A percentile compares a stretch with the other conserved stretches of the same genome.
Conservation (phyloP, 768 basidiomycete species). For the Amanita rubescens region DNA sequence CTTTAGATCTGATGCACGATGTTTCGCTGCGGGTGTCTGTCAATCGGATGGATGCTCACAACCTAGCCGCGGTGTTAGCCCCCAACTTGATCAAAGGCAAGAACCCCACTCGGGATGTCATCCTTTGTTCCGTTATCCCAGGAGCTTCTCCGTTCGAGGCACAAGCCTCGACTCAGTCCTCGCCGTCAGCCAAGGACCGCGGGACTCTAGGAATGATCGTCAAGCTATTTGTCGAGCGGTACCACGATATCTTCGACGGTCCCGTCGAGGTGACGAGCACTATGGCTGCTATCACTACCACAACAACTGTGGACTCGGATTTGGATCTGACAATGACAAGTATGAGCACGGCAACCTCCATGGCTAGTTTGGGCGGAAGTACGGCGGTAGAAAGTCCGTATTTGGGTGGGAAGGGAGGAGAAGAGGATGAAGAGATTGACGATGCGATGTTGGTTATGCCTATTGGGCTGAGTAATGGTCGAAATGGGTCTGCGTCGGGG, state of each 20-base stretch:
- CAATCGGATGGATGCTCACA: constrained; percentile 80
- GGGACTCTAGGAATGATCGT: constrained; percentile 67
- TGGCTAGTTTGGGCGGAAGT: constrained; percentile 6
- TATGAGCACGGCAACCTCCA: background rate
- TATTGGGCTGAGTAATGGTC: constrained; percentile 37
- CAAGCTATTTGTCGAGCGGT: constrained; percentile 72
- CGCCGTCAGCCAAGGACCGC: constrained; percentile 28
- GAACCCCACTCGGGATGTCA: constrained; percentile 63
- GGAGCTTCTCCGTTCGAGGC: background rate
- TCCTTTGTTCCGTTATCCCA: constrained; percentile 43
- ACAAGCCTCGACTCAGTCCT: constrained; percentile 19
- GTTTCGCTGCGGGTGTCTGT: constrained; percentile 57
- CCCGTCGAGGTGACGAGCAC: constrained; percentile 65
- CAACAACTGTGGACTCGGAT: constrained; percentile 1
- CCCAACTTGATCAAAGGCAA: constrained; percentile 73
- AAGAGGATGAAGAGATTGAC: constrained; percentile 65
- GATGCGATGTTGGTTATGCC: constrained; percentile 73
- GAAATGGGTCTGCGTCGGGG: constrained; percentile 12
- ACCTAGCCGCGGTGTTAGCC: constrained; percentile 70
- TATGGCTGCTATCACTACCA: constrained; percentile 18
- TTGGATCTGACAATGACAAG: constrained; percentile 7
- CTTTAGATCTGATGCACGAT: constrained; percentile 70
- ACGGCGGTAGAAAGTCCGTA: constrained; percentile 14
- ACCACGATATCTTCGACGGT: constrained; percentile 85
- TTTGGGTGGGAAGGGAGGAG: background rate